Percentiles rank a stretch among this genome's conserved stretches.
These are phyloP conservation scores for Penicillium sp. DNA, from an alignment of 2,329 filamentous ascomycete species.

Conservation along the genomic window DNA sequence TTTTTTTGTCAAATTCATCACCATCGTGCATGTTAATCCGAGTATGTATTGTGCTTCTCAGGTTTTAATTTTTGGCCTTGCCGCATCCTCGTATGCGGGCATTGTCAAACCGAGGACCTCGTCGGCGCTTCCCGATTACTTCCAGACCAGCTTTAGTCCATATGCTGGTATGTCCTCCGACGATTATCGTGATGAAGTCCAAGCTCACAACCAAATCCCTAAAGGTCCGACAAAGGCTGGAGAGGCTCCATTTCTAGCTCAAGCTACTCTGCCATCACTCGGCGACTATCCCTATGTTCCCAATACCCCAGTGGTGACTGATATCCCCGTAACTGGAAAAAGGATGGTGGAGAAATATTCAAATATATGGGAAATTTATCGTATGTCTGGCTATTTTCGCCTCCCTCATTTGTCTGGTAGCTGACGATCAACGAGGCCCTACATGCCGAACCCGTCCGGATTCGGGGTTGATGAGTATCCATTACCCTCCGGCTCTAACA, in stretches of 20 bases:
- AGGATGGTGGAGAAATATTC: slow-evolving; percentile 1
- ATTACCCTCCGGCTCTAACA: not conserved
- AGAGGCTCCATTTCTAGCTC: not conserved
- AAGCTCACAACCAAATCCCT: no score
- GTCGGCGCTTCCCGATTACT: not conserved
- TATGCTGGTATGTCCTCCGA: slow-evolving; percentile 3
- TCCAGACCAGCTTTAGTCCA: slow-evolving; percentile 3
- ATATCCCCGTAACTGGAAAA: not conserved
- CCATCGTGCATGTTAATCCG: not conserved
- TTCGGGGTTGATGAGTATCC: slow-evolving; percentile 3
- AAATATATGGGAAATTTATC: slow-evolving; percentile 5
- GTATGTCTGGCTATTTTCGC: not conserved
- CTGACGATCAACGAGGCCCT: not conserved
- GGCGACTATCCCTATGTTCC: not conserved
- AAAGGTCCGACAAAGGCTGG: slow-evolving; percentile 3
- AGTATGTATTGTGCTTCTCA: not conserved
- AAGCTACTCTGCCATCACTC: not conserved
- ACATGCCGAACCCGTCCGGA: slow-evolving; percentile 6
- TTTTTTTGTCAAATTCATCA: not conserved
- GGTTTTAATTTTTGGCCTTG: not conserved
- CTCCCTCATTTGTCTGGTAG: not conserved
- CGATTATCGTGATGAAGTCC: no score
- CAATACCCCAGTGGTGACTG: slow-evolving; percentile 1
- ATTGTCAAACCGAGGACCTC: not conserved
- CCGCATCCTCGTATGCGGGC: not conserved